These are phyloP conservation scores for Paramecium pentaurelia DNA, from an alignment of 73 alveolate species.

Conservation along the genomic window DNA sequence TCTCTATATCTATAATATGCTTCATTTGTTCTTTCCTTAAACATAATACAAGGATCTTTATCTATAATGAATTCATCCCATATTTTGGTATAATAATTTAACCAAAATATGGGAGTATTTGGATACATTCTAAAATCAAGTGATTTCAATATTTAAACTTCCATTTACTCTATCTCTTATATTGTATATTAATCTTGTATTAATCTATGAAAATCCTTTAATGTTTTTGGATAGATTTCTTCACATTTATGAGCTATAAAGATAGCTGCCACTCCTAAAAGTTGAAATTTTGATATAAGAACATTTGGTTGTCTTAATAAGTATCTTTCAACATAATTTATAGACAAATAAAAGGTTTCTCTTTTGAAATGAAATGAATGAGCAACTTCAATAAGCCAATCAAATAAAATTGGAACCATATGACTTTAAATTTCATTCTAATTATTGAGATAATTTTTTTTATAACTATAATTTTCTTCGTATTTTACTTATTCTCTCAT, in stretches of 20 bases:
- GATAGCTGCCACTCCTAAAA: background rate
- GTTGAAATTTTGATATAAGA: background rate
- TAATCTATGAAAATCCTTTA: background rate
- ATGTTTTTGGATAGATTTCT: slow-evolving; percentile 11
- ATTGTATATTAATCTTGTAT: background rate
- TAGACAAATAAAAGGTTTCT: background rate
- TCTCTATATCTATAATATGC: slow-evolving; percentile 4
- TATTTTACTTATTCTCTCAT: slow-evolving; percentile 9
- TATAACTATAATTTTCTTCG: background rate
- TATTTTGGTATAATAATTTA: slow-evolving; percentile 5
- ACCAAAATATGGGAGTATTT: slow-evolving; percentile 31
- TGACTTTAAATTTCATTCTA: background rate
- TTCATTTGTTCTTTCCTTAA: slow-evolving; percentile 1
- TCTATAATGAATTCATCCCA: slow-evolving; percentile 13
- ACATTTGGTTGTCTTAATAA: background rate
- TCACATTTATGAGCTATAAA: slow-evolving; percentile 36
- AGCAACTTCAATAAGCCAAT: slow-evolving; percentile 17
- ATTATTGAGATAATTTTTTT: background rate
- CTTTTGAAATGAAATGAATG: slow-evolving; percentile 6
- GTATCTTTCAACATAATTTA: background rate
- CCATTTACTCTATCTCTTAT: background rate
- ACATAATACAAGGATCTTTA: background rate
- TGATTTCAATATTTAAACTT: background rate
- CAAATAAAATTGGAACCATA: background rate
- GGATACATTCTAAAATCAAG: slow-evolving; percentile 12